Conservation (phyloP, 148 eudicot genomes). For the Fagopyrum homotropicum region DNA sequence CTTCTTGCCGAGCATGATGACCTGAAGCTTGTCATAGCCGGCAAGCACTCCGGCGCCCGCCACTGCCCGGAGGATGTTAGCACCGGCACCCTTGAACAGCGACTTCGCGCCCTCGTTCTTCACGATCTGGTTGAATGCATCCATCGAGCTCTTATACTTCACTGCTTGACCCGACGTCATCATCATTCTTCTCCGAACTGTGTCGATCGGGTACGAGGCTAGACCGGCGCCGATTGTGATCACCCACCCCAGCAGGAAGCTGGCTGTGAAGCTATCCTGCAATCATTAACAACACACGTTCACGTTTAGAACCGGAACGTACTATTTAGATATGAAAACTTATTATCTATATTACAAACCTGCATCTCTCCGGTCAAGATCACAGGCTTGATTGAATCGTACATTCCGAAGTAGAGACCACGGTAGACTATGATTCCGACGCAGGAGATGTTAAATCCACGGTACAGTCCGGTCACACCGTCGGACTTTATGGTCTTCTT, state of each 20-base stretch:
- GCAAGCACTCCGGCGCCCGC: conserved; percentile 88
- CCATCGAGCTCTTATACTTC: conserved; percentile 66
- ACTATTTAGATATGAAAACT: too few relatives aligned
- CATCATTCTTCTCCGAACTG: conserved; percentile 82
- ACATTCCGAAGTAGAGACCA: conserved; percentile 69
- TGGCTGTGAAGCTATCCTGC: conserved; percentile 70
- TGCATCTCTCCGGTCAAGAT: conserved; percentile 52
- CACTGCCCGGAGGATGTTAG: conserved; percentile 73
- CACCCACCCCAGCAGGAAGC: conserved; percentile 69
- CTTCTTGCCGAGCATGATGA: conserved; percentile 64
- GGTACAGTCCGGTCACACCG: conserved; percentile 71
- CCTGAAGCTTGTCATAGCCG: conserved; percentile 82
- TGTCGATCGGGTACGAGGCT: conserved; percentile 68
- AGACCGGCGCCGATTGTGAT: conserved; percentile 68
- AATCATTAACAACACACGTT: conserved; percentile 14
- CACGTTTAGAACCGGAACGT: too few relatives aligned
- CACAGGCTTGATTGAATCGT: conserved; percentile 66
- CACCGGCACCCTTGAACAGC: conserved; percentile 82
- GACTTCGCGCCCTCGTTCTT: conserved; percentile 78
- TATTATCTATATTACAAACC: conserved; percentile 20
- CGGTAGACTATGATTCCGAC: conserved; percentile 72
- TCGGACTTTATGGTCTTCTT: conserved; percentile 50
- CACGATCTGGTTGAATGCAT: conserved; percentile 58
- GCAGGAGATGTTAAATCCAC: conserved; percentile 75
- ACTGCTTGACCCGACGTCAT: conserved; percentile 82